These are phyloP conservation scores for Moricandia moricandioides DNA, from an alignment of 345 rosid genomes.

Conservation along the genomic window DNA sequence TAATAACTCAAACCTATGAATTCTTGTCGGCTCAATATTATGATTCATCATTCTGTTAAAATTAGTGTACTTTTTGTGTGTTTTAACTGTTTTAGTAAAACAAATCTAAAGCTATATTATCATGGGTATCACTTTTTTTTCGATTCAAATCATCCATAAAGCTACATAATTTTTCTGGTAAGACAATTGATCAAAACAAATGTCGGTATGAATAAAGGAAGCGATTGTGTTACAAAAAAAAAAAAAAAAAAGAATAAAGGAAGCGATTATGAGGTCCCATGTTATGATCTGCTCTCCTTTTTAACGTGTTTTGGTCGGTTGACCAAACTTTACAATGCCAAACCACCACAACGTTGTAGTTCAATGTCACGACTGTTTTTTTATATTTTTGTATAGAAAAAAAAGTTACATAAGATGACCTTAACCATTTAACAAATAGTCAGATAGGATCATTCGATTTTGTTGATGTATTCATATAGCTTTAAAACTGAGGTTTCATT, in stretches of 20 bases:
- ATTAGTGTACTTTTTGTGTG: not conserved
- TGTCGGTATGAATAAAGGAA: not conserved
- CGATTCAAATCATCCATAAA: not conserved
- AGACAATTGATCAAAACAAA: slow-evolving; percentile 10
- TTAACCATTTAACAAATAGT: not conserved
- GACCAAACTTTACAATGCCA: slow-evolving; percentile 35
- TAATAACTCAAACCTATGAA: not conserved
- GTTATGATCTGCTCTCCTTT: slow-evolving; percentile 28
- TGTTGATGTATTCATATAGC: not conserved
- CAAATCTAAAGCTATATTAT: not conserved
- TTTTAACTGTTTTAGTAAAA: slow-evolving; percentile 10
- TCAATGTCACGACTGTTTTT: slow-evolving; percentile 3
- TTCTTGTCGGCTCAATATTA: not conserved
- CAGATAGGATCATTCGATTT: not conserved
- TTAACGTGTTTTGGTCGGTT: slow-evolving; percentile 30
- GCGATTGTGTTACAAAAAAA: too few relatives aligned
- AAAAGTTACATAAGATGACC: not conserved
- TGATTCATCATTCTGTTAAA: not conserved
- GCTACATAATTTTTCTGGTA: slow-evolving; percentile 5
- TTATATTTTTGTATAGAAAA: too few relatives aligned
- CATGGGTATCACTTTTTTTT: not conserved
- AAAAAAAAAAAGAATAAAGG: too few relatives aligned
- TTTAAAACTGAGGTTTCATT: not conserved
- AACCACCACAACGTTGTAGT: slow-evolving; percentile 16
- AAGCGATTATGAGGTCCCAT: slow-evolving; percentile 33